Evolutionary conservation across 2,329 filamentous ascomycete species (phyloP).

Genomic region (Pseudocercospora fijiensis): DNA sequence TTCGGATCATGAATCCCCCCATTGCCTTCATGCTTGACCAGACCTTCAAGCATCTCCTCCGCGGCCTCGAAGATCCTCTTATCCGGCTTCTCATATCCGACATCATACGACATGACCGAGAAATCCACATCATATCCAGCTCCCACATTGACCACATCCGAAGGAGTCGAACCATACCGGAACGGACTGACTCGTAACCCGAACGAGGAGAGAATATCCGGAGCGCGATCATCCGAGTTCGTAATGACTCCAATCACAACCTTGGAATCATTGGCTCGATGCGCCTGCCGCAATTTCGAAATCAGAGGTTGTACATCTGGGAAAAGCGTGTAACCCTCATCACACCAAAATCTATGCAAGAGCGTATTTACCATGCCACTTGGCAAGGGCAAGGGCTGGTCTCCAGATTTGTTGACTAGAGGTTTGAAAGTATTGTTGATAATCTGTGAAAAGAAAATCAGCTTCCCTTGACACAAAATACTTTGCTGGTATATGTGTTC

Average conservation of each 20-base stretch:
- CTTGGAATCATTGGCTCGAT: constrained; percentile 15
- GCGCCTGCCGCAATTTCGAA: constrained; percentile 39
- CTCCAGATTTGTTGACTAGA: constrained; percentile 35
- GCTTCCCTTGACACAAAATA: neutral
- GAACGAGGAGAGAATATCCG: constrained; percentile 54
- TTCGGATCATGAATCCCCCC: constrained; percentile 25
- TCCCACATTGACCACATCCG: neutral
- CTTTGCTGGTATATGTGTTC: too few relatives aligned
- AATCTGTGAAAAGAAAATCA: constrained; percentile 40
- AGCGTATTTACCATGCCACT: constrained; percentile 50
- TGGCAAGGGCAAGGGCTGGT: constrained; percentile 42
- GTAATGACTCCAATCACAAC: constrained; percentile 59
- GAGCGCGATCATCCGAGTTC: constrained; percentile 63
- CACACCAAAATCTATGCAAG: constrained; percentile 54
- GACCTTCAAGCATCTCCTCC: constrained; percentile 43
- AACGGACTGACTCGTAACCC: constrained; percentile 50
- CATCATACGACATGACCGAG: constrained; percentile 62
- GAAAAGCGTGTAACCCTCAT: constrained; percentile 54
- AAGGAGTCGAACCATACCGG: constrained; percentile 38
- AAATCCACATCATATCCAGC: constrained; percentile 52
- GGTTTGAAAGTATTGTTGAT: constrained; percentile 56
- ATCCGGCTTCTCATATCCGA: constrained; percentile 61
- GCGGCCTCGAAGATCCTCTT: constrained; percentile 57
- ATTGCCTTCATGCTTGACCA: constrained; percentile 33
- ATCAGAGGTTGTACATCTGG: constrained; percentile 51